These are phyloP conservation scores for Pythium plurisporium DNA, from an alignment of 352 stramenopile genomes.

Conservation along the genomic window DNA sequence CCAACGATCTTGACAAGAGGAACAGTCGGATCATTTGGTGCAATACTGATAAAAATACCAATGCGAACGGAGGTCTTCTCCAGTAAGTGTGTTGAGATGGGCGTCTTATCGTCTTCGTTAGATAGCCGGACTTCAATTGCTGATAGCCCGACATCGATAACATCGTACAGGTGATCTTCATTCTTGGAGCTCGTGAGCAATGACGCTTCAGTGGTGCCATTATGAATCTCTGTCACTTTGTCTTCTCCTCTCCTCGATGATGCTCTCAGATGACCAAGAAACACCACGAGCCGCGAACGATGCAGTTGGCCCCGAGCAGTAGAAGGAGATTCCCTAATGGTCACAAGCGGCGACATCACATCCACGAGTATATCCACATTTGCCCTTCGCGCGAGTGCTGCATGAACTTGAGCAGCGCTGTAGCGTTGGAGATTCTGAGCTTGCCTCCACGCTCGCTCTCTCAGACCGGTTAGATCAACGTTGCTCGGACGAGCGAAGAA, in stretches of 20 bases:
- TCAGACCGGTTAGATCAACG: conserved; percentile 69
- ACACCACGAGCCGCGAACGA: conserved; percentile 51
- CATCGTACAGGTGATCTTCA: conserved; percentile 56
- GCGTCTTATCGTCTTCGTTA: conserved; percentile 4
- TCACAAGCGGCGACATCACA: conserved; percentile 78
- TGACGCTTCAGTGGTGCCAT: background rate
- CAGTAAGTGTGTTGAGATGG: conserved; percentile 39
- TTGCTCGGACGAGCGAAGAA: conserved; percentile 73
- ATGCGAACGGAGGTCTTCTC: conserved; percentile 75
- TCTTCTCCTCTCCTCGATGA: conserved; percentile 42
- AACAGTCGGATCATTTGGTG: conserved; percentile 71
- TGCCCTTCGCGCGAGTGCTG: conserved; percentile 61
- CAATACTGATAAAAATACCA: conserved; percentile 73
- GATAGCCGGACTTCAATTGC: conserved; percentile 71
- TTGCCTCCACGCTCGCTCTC: conserved; percentile 67
- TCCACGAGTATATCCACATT: conserved; percentile 73
- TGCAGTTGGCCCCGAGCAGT: background rate
- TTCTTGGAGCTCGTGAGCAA: background rate
- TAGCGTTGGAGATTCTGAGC: conserved; percentile 75
- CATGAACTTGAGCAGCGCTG: conserved; percentile 65
- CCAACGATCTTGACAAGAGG: conserved; percentile 74
- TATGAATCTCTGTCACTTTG: background rate
- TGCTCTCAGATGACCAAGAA: conserved; percentile 70
- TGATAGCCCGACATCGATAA: conserved; percentile 71
- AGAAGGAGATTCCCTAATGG: conserved; percentile 50